Evolutionary conservation across 306 rosid species (phyloP), one percentile per base, ranked within the genome.

Genomic region (Rosa chinensis): DNA sequence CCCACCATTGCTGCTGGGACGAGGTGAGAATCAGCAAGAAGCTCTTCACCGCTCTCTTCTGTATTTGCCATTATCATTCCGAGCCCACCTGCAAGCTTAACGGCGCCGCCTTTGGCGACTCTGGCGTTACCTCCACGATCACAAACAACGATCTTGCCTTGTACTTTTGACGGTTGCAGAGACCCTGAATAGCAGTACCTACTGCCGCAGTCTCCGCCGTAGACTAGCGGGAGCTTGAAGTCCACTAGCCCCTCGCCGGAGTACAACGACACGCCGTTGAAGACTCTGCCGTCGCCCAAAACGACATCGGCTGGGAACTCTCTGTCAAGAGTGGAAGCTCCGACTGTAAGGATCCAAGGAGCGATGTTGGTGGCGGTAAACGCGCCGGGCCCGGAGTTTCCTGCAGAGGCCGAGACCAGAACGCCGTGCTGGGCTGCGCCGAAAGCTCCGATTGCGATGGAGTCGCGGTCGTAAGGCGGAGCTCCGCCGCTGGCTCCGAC

Each of bases 311-410:
- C 92, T 0, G 90, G 98, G 84, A 92, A 95, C 77, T 92, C 97
- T 14, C 98, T 66, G 59, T 92, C 98, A 13, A 95, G 12, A 0
- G 97, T 92, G 3, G 99, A 95, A 75, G 93, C 98, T 18, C 98
- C 96, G 12, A 95, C 96, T 0, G 97, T 95, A 2, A 95, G 56
- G 68, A 95, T 95, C 99, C 98, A 95, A 3, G 98, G 97, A 12
- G 99, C 97, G 9, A 95, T 89, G 76, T 95, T 95, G 10, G 87
- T 89, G 2, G 99, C 91, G 1, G 96, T 90, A 48, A 39, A 90
- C 3, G 89, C 71, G 49, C 86, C 85, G 0, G 98, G 98, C 0
- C 99, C 99, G 10, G 91, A 88, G 62, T 95, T 95, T 3, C 98
- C 98, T 0, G 94, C 94, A 0, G 99, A 95, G 40, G 97, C 89